Evolutionary conservation across 768 basidiomycete species (phyloP), one percentile per base, ranked within the genome.

Genomic region (Collybia mongolica): DNA sequence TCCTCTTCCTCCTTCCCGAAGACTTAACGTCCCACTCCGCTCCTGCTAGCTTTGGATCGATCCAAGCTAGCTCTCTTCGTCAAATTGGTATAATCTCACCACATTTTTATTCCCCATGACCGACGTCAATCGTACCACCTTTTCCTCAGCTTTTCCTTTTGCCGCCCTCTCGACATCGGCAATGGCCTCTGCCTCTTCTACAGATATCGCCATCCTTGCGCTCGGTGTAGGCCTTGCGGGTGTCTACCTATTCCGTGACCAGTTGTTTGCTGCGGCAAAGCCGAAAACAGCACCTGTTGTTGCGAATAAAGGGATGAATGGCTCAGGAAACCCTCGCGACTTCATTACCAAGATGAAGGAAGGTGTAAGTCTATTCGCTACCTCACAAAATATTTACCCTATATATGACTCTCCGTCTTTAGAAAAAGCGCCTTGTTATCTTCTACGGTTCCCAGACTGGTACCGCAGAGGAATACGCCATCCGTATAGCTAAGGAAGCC

Each of bases 401-500:
- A 39, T 47, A 51, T 38, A 26, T 15, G 46, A 26, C 50, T 46
- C 9, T 26, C 39, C 36, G 46, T 22, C 40, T 53, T 35, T 62
- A 98, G 95, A 96, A 95, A 82, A 98, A 97, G 70, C 92, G 94
- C 54, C 74, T 96, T 14, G 90, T 92, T 60, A 98, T 98, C 63
- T 96, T 99, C 67, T 99, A 97, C 64, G 96, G 96, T 51, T 98
- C 96, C 18, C 96, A 99, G 65, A 99, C 96, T 0, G 96, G 96
- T 50, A 99, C 96, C 14, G 96, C 96, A 2, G 97, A 98, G 69
- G 96, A 99, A 68, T 97, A 95, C 59, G 95, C 95, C 37, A 93
- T 96, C 58, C 90, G 97, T 67, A 81, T 99, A 8, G 96, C 96
- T 12, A 98, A 98, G 73, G 96, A 99, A 66, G 93, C 93, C 36